phyloP scores from a whole-genome alignment of 306 rosid species.

The Malus fusca region DNA sequence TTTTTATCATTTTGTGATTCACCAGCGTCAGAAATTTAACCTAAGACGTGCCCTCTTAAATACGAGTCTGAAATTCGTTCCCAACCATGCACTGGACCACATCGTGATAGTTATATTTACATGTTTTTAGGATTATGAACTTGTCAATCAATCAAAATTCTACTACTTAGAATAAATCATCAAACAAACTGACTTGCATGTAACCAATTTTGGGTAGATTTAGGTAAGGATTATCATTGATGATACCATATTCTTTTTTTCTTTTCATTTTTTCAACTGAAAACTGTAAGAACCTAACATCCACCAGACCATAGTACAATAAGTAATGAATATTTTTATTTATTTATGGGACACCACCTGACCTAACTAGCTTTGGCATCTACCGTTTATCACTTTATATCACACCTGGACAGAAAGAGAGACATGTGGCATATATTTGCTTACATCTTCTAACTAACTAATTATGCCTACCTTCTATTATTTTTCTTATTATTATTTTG shows the following conservation, averaged over 20 bases:
- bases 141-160: conserved; percentile 4
- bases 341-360: neutral
- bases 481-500: too few relatives aligned
- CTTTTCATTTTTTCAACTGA: neutral
- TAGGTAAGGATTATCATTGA: conserved; percentile 9
- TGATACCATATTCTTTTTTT: neutral
- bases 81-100: too few relatives aligned
- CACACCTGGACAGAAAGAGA: neutral
- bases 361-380: neutral
- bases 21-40: accelerated
- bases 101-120: neutral
- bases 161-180: neutral
- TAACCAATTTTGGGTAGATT: conserved; percentile 19
- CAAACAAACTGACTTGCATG: neutral
- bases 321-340: neutral
- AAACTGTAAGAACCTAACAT: neutral
- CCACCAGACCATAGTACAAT: neutral
- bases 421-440: neutral
- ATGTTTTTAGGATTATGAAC: neutral
- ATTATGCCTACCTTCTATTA: too few relatives aligned
- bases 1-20: too few relatives aligned
- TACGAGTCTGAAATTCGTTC: too few relatives aligned
- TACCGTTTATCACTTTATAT: neutral
- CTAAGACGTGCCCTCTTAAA: too few relatives aligned
- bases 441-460: neutral